Conservation (phyloP, 192 early-diverging fungal species). For the Phycomyces nitens region DNA sequence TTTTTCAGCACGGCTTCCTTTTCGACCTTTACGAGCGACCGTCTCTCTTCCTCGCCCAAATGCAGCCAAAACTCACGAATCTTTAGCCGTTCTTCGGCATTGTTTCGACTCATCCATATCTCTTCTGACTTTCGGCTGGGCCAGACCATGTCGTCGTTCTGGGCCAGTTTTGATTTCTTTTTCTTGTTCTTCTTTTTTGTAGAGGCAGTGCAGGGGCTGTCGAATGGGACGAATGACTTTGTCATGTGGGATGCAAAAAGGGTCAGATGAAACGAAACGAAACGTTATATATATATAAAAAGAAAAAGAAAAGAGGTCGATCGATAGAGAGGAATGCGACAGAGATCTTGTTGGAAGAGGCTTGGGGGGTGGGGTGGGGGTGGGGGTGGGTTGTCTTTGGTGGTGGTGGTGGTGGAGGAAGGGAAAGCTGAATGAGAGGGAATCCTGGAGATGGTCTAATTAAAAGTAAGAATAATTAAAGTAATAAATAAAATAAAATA, state of each 20-base stretch:
- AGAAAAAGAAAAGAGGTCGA: too few species aligned
- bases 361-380: too few species aligned
- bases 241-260: not conserved
- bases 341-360: too few species aligned
- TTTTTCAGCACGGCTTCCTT: constrained; percentile 84
- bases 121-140: constrained; percentile 14
- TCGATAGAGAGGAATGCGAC: too few species aligned
- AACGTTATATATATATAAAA: too few species aligned
- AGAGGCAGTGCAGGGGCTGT: not conserved
- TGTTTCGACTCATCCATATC: constrained; percentile 64
- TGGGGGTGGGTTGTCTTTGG: too few species aligned
- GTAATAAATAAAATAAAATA: too few species aligned
- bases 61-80: constrained; percentile 86
- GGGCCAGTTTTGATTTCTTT: not conserved
- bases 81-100: constrained; percentile 69
- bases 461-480: too few species aligned
- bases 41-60: constrained; percentile 74
- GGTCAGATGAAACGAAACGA: too few species aligned
- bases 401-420: too few species aligned
- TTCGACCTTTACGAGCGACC: constrained; percentile 77
- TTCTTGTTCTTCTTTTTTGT: not conserved
- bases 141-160: not conserved
- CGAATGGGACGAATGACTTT: not conserved
- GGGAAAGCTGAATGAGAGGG: not conserved
- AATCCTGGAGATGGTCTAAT: not conserved